These are phyloP conservation scores for Phytophthora ohioensis DNA, from an alignment of 352 stramenopile genomes.

Conservation along the genomic window DNA sequence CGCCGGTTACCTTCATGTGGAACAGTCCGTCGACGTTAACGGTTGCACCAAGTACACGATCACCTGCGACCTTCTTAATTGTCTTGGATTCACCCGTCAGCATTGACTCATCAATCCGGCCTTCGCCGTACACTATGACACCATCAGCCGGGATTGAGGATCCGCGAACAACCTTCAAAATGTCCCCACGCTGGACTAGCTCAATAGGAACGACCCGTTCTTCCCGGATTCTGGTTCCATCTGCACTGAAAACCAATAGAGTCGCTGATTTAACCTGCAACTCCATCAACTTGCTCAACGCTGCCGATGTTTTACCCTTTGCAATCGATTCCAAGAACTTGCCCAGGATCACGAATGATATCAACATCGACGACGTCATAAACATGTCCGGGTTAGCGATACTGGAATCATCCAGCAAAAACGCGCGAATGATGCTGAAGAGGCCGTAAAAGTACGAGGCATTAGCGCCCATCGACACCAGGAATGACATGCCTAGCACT, in stretches of 20 bases:
- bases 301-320: slow-evolving; percentile 94
- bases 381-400: slow-evolving; percentile 93
- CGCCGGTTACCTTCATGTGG: slow-evolving; percentile 93
- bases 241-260: slow-evolving; percentile 85
- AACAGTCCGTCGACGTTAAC: slow-evolving; percentile 93
- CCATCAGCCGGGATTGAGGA: slow-evolving; percentile 94
- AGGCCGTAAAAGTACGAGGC: slow-evolving; percentile 97
- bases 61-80: slow-evolving; percentile 91
- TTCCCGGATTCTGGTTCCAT: slow-evolving; percentile 64
- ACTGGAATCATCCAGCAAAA: slow-evolving; percentile 69
- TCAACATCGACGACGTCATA: slow-evolving; percentile 98
- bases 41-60: slow-evolving; percentile 91
- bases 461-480: slow-evolving; percentile 97
- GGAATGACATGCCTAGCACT: slow-evolving; percentile 96
- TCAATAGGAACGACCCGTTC: slow-evolving; percentile 87
- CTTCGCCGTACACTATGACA: slow-evolving; percentile 91
- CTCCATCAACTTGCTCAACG: slow-evolving; percentile 96
- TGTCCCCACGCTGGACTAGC: slow-evolving; percentile 92
- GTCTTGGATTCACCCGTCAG: slow-evolving; percentile 96
- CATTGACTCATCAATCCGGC: slow-evolving; percentile 94
- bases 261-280: slow-evolving; percentile 96
- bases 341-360: slow-evolving; percentile 98
- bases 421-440: slow-evolving; percentile 85
- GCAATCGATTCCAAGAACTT: slow-evolving; percentile 97
- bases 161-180: slow-evolving; percentile 95